Base-by-base conservation (phyloP, 805 yeast genomes). In the Maudiozyma bulderi region DNA sequence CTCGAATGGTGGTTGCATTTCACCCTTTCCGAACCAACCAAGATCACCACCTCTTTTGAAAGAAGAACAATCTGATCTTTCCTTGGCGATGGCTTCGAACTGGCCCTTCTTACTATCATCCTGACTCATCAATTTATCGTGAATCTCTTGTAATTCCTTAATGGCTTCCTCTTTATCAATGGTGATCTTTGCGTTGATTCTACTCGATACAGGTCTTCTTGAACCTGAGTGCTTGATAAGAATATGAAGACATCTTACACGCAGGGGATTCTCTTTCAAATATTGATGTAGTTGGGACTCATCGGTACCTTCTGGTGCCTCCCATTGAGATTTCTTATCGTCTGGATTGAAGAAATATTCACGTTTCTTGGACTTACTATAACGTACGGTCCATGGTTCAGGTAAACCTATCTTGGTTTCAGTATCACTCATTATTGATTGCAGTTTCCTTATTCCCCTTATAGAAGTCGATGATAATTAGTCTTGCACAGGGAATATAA, bases 1-100 rank as follows among this genome's bases (percentile, higher is more conserved):
- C 67, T 93, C 99, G 61, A 93, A 93, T 50, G 84, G 70, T 35
- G 96, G 96, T 67, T 93, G 98, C 99, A 93, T 93, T 58, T 84
- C 89, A 39, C 96, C 96, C 52, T 75, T 80, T 28, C 85, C 87
- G 62, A 93, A 93, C 61, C 70, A 80, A 0, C 99, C 98, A 58
- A 93, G 73, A 65, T 93, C 99, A 43, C 99, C 99, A 20, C 89
- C 88, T 60, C 86, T 81, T 44, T 84, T 72, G 59, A 85, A 95
- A 9, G 95, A 84, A 14, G 86, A 78, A 66, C 97, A 89, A 64
- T 91, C 99, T 53, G 95, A 83, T 64, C 87, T 93, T 2, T 88
- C 80, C 37, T 72, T 63, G 0, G 97, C 97, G 51, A 93, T 68
- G 42, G 85, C 84, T 33, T 77, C 77, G 42, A 93, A 75, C 9